Base-by-base conservation (phyloP, 2,329 filamentous ascomycete genomes). In the Catunica adiposa region DNA sequence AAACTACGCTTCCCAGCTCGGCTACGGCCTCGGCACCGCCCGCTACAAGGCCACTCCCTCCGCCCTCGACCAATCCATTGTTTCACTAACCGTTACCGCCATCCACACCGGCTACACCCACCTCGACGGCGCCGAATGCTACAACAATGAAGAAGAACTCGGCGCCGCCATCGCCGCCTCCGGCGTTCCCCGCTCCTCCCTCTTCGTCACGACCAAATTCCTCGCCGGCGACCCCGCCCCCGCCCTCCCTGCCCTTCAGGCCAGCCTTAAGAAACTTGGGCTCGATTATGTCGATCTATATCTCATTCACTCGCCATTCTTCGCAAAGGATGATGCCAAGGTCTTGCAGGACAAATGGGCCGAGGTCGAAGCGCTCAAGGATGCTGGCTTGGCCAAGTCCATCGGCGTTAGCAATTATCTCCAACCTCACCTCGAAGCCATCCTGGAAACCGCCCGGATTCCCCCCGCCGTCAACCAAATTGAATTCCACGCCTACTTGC, bases 331-430 rank as follows among this genome's bases (percentile, higher is more conserved):
- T 3, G 65, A 68, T 53, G 50, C 57, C 25, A 47, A 40, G 11
- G 46, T 25, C 9, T 66, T 89, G 65, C 84, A 79, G 64, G 61
- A 66, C 47, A 71, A 71, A 57, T 83, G 80, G 80, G 72, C 74
- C 42, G 73, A 78, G 55, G 64, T 82, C 61, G 79, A 84, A 63
- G 78, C 77, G 29, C 80, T 89, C 73, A 75, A 81, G 64, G 76
- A 76, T 47, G 76, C 77, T 1, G 83, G 83, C 60, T 77, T 77
- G 59, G 80, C 79, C 51, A 76, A 73, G 61, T 79, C 82, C 56
- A 88, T 92, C 61, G 86, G 86, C 53, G 81, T 92, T 14, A 86
- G 82, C 63, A 92, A 90, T 70, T 90, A 84, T 64, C 63, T 77
- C 31, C 69, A 73, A 61, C 64, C 69, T 46, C 70, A 84, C 61